Percentiles rank a stretch among this genome's conserved stretches.
phyloP scores from a whole-genome alignment of 345 rosid species.

The Dipteronia sinensis region DNA sequence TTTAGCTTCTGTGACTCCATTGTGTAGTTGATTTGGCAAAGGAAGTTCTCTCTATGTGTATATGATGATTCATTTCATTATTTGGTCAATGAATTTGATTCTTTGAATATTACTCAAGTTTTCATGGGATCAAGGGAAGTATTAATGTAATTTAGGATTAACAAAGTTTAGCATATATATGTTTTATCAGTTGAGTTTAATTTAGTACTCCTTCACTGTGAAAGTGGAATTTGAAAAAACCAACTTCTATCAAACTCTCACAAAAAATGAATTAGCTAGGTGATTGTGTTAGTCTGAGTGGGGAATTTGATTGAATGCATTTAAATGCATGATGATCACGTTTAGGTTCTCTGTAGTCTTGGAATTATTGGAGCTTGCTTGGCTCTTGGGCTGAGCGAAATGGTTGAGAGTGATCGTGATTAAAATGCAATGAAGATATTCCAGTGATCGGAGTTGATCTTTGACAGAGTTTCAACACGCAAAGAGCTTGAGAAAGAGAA shows the following conservation, averaged over 20 bases:
- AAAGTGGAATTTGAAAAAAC: too few relatives aligned
- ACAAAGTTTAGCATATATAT: neutral
- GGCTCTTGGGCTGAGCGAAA: too few relatives aligned
- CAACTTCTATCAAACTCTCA: neutral
- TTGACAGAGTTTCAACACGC: too few relatives aligned
- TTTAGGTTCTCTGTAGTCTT: neutral
- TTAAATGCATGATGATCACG: neutral
- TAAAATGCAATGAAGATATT: too few relatives aligned
- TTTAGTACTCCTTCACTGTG: neutral
- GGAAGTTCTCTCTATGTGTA: neutral
- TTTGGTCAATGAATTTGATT: neutral
- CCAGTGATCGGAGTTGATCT: too few relatives aligned
- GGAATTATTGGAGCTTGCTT: too few relatives aligned
- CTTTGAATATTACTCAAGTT: neutral
- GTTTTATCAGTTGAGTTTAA: neutral
- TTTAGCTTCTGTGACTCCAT: conserved; percentile 23
- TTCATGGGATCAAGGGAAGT: neutral
- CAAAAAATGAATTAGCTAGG: neutral
- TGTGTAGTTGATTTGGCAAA: conserved; percentile 1
- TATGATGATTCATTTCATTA: conserved; percentile 4
- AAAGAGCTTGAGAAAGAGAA: too few relatives aligned
- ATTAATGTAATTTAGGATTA: neutral
- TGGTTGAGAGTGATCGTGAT: too few relatives aligned
- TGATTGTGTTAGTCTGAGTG: neutral
- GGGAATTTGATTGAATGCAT: neutral